Evolutionary conservation across 306 rosid species (phyloP).

Genomic region (Cajanus cajan): DNA sequence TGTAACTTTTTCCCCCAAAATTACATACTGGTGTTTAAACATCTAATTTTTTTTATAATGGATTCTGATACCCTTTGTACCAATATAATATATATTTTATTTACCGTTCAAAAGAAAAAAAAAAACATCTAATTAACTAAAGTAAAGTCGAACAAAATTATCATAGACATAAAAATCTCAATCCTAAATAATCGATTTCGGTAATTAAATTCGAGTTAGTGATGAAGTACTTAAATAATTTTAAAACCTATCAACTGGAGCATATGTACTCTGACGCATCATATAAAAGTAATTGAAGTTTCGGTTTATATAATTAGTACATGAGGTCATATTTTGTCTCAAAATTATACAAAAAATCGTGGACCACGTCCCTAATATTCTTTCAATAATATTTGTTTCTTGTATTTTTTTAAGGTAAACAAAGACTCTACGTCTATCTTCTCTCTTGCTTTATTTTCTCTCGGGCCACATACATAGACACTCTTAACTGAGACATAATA

Average conservation of each 20-base stretch:
- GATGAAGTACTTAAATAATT: not conserved
- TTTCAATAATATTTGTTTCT: not conserved
- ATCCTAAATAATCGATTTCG: not conserved
- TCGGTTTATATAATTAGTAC: not conserved
- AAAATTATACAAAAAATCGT: not conserved
- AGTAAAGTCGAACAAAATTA: not conserved
- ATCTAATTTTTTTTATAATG: no score
- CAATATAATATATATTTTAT: no score
- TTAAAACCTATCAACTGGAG: not conserved
- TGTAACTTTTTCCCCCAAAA: not conserved
- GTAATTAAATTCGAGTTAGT: not conserved
- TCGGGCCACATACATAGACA: not conserved
- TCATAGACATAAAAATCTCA: not conserved
- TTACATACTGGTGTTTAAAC: not conserved
- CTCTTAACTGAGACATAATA: not conserved
- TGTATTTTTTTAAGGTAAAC: not conserved
- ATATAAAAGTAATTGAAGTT: not conserved
- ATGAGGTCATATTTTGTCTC: not conserved
- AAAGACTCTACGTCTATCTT: not conserved
- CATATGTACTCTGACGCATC: constrained; percentile 23
- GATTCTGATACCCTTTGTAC: no score
- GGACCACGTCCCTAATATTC: not conserved
- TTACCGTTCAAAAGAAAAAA: no score
- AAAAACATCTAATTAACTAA: not conserved
- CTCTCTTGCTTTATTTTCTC: not conserved